Evolutionary conservation across 371 early-diverging fungal species (phyloP).

Genomic region (Conidiobolus coronatus): DNA sequence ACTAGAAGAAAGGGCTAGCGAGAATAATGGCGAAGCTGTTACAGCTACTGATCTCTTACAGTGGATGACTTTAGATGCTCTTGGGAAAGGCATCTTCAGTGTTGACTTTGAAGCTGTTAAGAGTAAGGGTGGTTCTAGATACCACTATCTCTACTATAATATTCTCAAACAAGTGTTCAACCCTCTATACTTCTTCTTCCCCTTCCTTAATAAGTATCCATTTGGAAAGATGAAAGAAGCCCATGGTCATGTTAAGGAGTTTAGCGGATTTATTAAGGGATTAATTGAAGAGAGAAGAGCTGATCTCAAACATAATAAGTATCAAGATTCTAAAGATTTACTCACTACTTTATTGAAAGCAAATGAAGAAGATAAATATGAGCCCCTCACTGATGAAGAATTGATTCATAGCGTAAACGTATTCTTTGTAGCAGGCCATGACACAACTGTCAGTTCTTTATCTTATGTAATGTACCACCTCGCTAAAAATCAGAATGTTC

Average conservation of each 20-base stretch:
- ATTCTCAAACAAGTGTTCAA: neutral
- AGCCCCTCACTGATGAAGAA: constrained; percentile 5
- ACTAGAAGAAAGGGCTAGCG: neutral
- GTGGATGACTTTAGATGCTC: constrained; percentile 1
- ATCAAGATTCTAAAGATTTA: constrained; percentile 4
- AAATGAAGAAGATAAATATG: constrained; percentile 5
- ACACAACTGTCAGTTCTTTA: constrained; percentile 1
- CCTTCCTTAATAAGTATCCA: neutral
- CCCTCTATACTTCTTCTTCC: neutral
- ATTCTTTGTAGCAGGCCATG: constrained; percentile 3
- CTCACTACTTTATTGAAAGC: constrained; percentile 10
- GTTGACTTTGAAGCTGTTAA: constrained; percentile 1
- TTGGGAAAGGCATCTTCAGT: constrained; percentile 2
- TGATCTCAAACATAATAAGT: neutral
- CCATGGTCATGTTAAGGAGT: neutral
- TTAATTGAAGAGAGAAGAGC: neutral
- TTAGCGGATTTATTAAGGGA: neutral
- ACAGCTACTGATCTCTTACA: neutral
- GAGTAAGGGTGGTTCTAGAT: neutral
- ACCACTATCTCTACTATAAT: neutral
- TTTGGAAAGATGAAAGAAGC: neutral
- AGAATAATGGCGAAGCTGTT: neutral
- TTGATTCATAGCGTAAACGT: constrained; percentile 4
- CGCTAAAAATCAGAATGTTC: neutral
- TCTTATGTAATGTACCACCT: constrained; percentile 1